Base-by-base conservation (phyloP, 2,329 filamentous ascomycete genomes). In the Colletotrichum eleusines region DNA sequence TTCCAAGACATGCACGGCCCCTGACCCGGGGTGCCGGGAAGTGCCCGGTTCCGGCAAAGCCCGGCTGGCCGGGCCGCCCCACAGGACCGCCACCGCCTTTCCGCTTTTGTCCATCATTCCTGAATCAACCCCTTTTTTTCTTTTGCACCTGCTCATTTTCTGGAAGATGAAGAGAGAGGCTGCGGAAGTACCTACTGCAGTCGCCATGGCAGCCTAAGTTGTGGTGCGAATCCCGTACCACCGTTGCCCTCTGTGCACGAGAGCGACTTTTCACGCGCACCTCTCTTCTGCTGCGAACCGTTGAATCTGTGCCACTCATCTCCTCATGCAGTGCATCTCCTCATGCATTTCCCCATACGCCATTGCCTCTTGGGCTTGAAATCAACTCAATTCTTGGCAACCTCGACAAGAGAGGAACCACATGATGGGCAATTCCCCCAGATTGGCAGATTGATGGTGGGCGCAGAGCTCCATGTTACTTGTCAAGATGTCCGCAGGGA, bases 71-170 rank as follows among this genome's bases (percentile, higher is more conserved):
- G 35, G 35, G 35, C 35, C 44, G 59, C 59, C 44, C 26, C 59
- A 61, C 51, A n/a, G 59, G 33, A 14, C 28, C 59, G 40, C 16
- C 40, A 18, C 44, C 33, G 31, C n/a, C n/a, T 28, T 62, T 18
- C 33, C 31, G 16, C 42, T 50, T 62, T 28, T 5, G 44, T 51
- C 20, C 11, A 8, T 28, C 9, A n/a, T 51, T 40, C 42, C 40
- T 48, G 42, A 6, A 23, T 40, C 31, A 7, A n/a, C 44, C 50
- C 59, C 44, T 51, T 62, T 62, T 40, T 62, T 62, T 62, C 31
- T 14, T 3, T 42, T 62, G 59, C 31, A 60, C 28, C 5, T n/a
- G 8, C 35, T 28, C 20, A 28, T 44, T 23, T 48, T 6, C 11
- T 14, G 9, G 26, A 60, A 28, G 18, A 60, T 20, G 20, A 14